Percentiles rank a stretch among this genome's conserved stretches.
phyloP scores from a whole-genome alignment of 2,329 filamentous ascomycete species.

The Xylariaceae sp. region DNA sequence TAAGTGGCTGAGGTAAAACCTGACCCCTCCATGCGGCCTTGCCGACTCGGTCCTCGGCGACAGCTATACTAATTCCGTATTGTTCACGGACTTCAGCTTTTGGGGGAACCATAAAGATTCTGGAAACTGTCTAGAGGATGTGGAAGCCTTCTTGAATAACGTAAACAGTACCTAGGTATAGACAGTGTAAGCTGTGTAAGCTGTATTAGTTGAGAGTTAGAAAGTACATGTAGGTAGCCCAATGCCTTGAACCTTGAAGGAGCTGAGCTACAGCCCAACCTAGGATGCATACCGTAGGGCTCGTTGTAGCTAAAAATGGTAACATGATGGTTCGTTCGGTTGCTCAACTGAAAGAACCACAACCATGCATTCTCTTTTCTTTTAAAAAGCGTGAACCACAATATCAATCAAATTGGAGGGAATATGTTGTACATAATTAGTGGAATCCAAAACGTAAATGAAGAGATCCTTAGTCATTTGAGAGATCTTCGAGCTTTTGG shows the following conservation, averaged over 20 bases:
- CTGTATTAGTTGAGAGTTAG: no score
- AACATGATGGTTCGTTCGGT: constrained; percentile 8
- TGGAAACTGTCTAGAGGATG: background rate
- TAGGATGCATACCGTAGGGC: constrained; percentile 5
- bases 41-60: background rate
- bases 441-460: no score
- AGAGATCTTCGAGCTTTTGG: no score
- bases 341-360: background rate
- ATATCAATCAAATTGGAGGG: no score
- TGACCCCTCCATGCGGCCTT: background rate
- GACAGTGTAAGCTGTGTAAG: no score
- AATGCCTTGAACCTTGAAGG: no score
- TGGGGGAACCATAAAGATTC: background rate
- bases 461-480: no score
- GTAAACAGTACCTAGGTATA: background rate
- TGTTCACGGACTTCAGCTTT: background rate
- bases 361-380: background rate
- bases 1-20: background rate
- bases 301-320: constrained; percentile 22
- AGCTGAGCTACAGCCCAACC: background rate
- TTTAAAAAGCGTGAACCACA: background rate
- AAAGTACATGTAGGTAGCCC: no score
- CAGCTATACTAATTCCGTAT: background rate
- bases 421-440: no score
- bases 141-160: constrained; percentile 12